Base-by-base conservation (phyloP, 2,329 filamentous ascomycete genomes). In the Ophiocordyceps robertsii region DNA sequence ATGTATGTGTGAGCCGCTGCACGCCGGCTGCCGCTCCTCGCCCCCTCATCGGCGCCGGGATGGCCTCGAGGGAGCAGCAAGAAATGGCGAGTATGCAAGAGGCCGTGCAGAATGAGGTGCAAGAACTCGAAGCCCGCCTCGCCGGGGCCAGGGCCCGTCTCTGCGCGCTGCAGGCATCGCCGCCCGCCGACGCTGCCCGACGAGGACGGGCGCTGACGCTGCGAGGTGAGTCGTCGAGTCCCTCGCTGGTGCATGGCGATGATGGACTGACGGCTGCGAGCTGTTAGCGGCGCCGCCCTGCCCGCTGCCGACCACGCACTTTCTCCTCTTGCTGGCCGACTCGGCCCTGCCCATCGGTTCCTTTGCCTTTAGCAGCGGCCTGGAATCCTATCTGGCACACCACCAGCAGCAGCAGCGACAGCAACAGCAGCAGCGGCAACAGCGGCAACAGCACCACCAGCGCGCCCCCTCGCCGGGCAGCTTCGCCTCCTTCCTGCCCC, bases 341-440 rank as follows among this genome's bases (percentile, higher is more conserved):
- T 89, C 85, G 1, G 83, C 84, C 13, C 75, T 92, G 3, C 85
- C 85, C 1, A 70, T 92, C 0, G 85, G 85, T 44, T 86, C 84
- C n/a, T 92, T 92, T 63, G 85, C 85, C 53, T 92, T 90, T 66
- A 85, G 80, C 66, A 83, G 77, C 51, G 84, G 84, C 3, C 73
- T 92, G 14, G 85, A 92, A 64, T 90, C 84, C 35, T 90, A 82
- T 59, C 76, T 89, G 16, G 80, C 82, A 4, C 85, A 92, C 65
- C 68, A 69, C 50, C 68, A 69, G 50, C 10, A 6, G 19, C 8
- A 13, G 4, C 14, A 30, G n/a, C n/a, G n/a, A 4, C 85, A 92
- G 65, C 68, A 69, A 50, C 68, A 69, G 50, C 10, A 6, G 19
- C 8, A 13, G 4, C 14, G n/a, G n/a, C n/a, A n/a, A n/a, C n/a